Evolutionary conservation across 129 eudicot genomes (phyloP).

Genomic region (Dittrichia graveolens): DNA sequence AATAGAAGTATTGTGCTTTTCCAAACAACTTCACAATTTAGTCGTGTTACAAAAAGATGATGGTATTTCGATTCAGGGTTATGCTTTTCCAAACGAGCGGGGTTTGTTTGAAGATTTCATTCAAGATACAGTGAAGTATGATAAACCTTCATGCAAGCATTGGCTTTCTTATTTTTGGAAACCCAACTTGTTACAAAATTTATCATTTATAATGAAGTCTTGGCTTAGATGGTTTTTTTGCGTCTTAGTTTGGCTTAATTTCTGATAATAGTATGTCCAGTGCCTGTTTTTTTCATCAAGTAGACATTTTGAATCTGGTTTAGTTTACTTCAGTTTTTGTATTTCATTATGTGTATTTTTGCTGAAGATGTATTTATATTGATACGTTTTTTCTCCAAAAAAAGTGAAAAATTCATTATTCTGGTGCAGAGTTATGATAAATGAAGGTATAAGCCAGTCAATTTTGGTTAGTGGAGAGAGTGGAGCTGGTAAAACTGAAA

Average conservation of each 20-base stretch:
- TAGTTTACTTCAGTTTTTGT: neutral
- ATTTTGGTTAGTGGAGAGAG: conserved; percentile 99
- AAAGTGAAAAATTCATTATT: conserved; percentile 8
- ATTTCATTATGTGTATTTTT: neutral
- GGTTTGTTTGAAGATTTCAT: too few species aligned
- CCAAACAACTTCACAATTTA: neutral
- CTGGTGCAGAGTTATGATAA: conserved; percentile 84
- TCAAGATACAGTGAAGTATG: neutral
- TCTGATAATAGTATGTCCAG: neutral
- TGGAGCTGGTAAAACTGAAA: conserved; percentile 99
- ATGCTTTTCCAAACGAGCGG: too few species aligned
- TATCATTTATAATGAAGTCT: neutral
- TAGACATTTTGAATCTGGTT: neutral
- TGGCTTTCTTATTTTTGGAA: neutral
- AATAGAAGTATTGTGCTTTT: neutral
- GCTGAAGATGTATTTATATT: neutral
- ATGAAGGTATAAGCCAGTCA: conserved; percentile 97
- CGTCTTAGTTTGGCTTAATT: neutral
- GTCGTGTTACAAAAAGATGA: neutral
- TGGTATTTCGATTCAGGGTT: neutral
- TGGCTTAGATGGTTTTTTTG: neutral
- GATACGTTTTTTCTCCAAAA: neutral
- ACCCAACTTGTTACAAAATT: neutral
- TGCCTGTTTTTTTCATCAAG: neutral
- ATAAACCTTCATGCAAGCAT: neutral